Percentiles rank a stretch among this genome's conserved stretches.
phyloP scores from a whole-genome alignment of 176 grass and related monocot species.

The Aegilops speltoides region DNA sequence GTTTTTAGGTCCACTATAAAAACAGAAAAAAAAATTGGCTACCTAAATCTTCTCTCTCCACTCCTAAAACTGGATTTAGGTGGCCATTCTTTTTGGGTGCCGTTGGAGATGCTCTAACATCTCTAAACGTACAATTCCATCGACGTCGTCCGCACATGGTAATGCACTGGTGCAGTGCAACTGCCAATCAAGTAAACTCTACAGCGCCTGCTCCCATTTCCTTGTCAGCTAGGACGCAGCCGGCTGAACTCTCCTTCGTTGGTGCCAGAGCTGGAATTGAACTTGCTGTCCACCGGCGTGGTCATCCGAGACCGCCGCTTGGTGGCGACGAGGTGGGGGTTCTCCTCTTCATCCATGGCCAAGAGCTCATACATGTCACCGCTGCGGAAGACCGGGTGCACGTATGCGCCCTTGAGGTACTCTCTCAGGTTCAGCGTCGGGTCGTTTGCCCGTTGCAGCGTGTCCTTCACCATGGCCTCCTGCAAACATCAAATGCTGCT shows the following conservation, averaged over 20 bases:
- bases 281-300: conserved; percentile 60
- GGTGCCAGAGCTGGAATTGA: conserved; percentile 56
- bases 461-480: conserved; percentile 98
- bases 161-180: background rate
- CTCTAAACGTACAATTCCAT: background rate
- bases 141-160: background rate
- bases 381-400: conserved; percentile 74
- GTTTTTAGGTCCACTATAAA: too few relatives aligned
- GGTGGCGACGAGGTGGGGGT: conserved; percentile 51
- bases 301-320: conserved; percentile 55
- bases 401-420: conserved; percentile 81
- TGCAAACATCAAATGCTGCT: conserved; percentile 36
- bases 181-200: background rate
- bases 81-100: too few relatives aligned
- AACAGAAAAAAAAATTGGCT: too few relatives aligned
- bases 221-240: conserved; percentile 9
- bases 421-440: conserved; percentile 75
- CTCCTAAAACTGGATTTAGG: too few relatives aligned
- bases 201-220: conserved; percentile 8
- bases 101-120: background rate
- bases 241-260: conserved; percentile 43
- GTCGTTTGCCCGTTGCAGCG: conserved; percentile 68
- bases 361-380: conserved; percentile 35
- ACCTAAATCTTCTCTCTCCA: too few relatives aligned
- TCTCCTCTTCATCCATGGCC: conserved; percentile 61